A percentile compares a stretch with the other conserved stretches of the same genome.
Conservation (phyloP, 768 basidiomycete species). For the Candolleomyces efflorescens region DNA sequence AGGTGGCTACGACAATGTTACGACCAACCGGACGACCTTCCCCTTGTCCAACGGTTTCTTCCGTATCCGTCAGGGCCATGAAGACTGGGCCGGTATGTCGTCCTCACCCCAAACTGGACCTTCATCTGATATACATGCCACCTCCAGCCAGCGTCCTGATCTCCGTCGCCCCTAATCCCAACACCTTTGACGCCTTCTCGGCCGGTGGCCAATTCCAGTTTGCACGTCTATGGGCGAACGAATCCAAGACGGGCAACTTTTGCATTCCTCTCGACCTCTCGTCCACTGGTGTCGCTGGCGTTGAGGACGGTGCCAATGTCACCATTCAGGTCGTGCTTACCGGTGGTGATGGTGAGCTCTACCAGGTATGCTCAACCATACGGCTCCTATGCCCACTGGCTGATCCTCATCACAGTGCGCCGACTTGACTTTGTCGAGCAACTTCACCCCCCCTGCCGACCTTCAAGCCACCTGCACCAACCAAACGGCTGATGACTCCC, state of each 20-base stretch:
- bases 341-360: constrained; percentile 66
- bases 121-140: constrained; percentile 7
- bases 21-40: constrained; percentile 58
- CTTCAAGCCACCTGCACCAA: constrained; percentile 2
- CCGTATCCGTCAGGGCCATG: constrained; percentile 55
- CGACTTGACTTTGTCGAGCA: constrained; percentile 62
- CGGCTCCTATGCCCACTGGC: background rate
- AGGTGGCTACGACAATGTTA: constrained; percentile 60
- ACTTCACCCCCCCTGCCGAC: constrained; percentile 31
- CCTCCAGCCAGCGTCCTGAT: constrained; percentile 46
- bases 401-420: constrained; percentile 48
- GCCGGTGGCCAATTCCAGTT: constrained; percentile 25
- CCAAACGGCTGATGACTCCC: background rate
- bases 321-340: constrained; percentile 61
- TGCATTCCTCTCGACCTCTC: constrained; percentile 65
- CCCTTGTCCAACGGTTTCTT: constrained; percentile 62
- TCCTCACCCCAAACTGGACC: background rate
- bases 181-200: constrained; percentile 58
- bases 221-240: constrained; percentile 42
- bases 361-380: constrained; percentile 45
- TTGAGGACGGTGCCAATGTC: constrained; percentile 61
- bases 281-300: constrained; percentile 35
- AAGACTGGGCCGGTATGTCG: constrained; percentile 46
- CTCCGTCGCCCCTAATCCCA: constrained; percentile 57
- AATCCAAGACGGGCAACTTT: constrained; percentile 47